Percentiles rank a stretch among this genome's conserved stretches.
Evolutionary conservation across 768 basidiomycete species (phyloP).

Genomic region (Erythrobasidium yunnanense): DNA sequence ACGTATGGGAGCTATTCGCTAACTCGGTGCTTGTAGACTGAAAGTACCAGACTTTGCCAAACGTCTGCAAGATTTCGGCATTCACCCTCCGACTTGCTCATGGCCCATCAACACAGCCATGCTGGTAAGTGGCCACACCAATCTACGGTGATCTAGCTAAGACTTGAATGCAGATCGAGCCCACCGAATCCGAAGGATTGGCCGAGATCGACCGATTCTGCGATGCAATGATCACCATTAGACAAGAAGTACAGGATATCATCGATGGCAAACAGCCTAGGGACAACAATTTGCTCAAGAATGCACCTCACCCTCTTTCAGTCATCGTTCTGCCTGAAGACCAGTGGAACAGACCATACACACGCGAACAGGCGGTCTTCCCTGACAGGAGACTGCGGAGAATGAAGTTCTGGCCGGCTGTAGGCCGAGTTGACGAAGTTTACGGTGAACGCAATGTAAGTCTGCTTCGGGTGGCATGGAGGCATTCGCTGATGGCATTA

Average conservation of each 20-base stretch:
- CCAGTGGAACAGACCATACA: constrained; percentile 89
- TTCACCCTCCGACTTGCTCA: constrained; percentile 94
- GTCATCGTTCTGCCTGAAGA: constrained; percentile 59
- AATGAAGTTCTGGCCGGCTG: constrained; percentile 94
- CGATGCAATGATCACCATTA: constrained; percentile 95
- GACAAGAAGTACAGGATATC: constrained; percentile 79
- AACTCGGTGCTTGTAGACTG: constrained; percentile 28
- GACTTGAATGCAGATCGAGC: constrained; percentile 58
- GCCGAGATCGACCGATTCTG: constrained; percentile 94
- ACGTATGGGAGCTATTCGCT: not conserved
- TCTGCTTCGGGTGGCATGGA: constrained; percentile 41
- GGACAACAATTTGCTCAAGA: constrained; percentile 83
- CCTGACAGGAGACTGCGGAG: constrained; percentile 69
- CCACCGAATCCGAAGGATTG: constrained; percentile 87
- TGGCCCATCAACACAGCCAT: constrained; percentile 97
- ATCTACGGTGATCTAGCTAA: no score
- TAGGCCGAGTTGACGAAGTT: constrained; percentile 83
- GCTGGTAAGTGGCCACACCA: constrained; percentile 42
- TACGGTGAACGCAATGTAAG: constrained; percentile 86
- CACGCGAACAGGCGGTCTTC: constrained; percentile 79
- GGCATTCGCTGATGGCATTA: constrained; percentile 41
- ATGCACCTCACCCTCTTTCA: constrained; percentile 82
- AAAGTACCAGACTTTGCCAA: constrained; percentile 97
- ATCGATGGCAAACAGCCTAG: constrained; percentile 73
- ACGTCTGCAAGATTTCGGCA: constrained; percentile 59